Base-by-base conservation (phyloP, 768 basidiomycete species). In the Pleurotus pulmonarius region DNA sequence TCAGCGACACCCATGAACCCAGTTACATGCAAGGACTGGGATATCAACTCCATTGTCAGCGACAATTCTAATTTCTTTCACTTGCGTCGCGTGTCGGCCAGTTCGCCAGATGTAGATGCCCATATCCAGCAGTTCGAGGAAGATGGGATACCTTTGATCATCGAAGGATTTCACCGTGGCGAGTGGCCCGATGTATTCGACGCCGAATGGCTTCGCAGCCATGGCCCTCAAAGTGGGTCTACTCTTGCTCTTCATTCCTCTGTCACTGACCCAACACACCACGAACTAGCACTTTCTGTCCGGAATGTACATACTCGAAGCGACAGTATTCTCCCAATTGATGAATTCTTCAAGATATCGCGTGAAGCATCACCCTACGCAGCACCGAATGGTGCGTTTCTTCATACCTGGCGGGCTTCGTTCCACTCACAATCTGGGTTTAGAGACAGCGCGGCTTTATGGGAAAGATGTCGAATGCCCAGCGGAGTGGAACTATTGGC, bases 381-480 rank as follows among this genome's bases (percentile, higher is more conserved):
- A 1, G 60, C 58, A 11, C 63, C 71, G 26, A 70, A 72, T 59
- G 82, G 82, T 79, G 63, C 56, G 68, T 48, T 15, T 22, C 22
- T 48, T 51, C 38, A 39, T 44, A 49, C 29, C 40, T 46, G 6
- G 44, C 18, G 22, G n/a, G 39, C 45, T 43, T 55, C 41, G 29
- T 45, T 13, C 40, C 57, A 46, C 58, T 26, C 47, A 29, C 22
- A 7, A 54, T 54, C 40, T 20, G 16, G 56, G 55, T 18, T 13
- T 60, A 89, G 87, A 88, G 61, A 62, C 65, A 8, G 80, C 83
- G 63, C 74, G 88, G 25, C 72, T 85, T 7, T 93, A 94, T 62
- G 90, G 88, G 18, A 93, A 93, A 64, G 92, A 94, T 63, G 78
- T 80, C 1, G 74, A 79, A 9, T 92, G 90, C 66, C 92, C 92